Conservation (phyloP, 192 early-diverging fungal genomes). For the Backusella psychrophila region DNA sequence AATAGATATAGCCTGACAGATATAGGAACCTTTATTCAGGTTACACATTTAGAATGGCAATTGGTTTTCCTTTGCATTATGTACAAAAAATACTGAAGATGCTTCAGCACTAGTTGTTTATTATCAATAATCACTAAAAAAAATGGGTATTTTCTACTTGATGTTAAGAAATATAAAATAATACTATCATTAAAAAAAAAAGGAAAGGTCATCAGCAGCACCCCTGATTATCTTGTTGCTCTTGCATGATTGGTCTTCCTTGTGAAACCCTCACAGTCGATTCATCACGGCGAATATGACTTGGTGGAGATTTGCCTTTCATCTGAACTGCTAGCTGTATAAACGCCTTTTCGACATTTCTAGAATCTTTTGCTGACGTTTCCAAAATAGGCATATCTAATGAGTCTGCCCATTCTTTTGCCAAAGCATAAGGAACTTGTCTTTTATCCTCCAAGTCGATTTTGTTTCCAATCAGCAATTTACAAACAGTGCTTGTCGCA, state of each 20-base stretch:
- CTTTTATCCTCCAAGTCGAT: slow-evolving; percentile 90
- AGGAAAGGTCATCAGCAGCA: background rate
- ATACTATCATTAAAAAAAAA: background rate
- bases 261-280: slow-evolving; percentile 24
- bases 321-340: slow-evolving; percentile 99
- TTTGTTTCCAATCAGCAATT: slow-evolving; percentile 97
- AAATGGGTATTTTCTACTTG: background rate
- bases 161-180: background rate
- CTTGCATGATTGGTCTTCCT: slow-evolving; percentile 15
- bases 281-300: slow-evolving; percentile 6
- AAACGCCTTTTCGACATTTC: slow-evolving; percentile 98
- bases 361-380: slow-evolving; percentile 93
- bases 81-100: background rate
- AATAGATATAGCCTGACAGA: too few relatives aligned
- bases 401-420: slow-evolving; percentile 56
- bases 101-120: background rate
- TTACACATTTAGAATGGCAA: background rate
- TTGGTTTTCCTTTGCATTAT: background rate
- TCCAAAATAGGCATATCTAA: slow-evolving; percentile 92
- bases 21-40: too few relatives aligned
- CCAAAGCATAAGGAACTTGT: slow-evolving; percentile 54
- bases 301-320: slow-evolving; percentile 70
- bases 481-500: slow-evolving; percentile 94
- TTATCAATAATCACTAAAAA: background rate
- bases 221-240: background rate